Base-by-base conservation (phyloP, 2,329 filamentous ascomycete species). In the Fusarium nelsonii region DNA sequence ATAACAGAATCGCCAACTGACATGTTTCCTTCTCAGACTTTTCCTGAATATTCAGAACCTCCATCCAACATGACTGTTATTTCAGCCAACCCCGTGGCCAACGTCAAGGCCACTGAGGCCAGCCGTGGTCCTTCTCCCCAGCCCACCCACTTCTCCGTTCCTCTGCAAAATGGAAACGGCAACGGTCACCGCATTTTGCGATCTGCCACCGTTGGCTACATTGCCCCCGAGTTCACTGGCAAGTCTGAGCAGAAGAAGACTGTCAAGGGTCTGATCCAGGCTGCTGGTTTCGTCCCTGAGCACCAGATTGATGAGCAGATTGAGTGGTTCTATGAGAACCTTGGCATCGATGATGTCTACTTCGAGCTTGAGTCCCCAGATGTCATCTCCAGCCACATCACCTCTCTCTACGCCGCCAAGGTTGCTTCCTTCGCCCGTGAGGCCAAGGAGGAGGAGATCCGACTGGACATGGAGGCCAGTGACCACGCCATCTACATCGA, bases 401-500 rank as follows among this genome's bases (percentile, higher is more conserved):
- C 95, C 65, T 97, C 95, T 12, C 88, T 99, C 49, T 99, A 98
- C 78, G 96, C 96, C 55, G 96, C 95, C 78, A 98, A 98, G 84
- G 90, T 98, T 46, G 96, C 96, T 37, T 94, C 96, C 10, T 96
- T 92, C 78, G 93, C 95, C 36, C 90, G 96, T 59, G 92, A 97
- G 79, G 95, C 98, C 82, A 97, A 97, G 85, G 91, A 91, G 72
- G 88, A 98, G 75, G 94, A 98, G 82, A 97, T 99, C 74, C 90
- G 94, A 68, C 84, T 99, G 41, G 95, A 98, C 78, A 97, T 97
- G 88, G 96, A 99, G 82, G 93, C 93, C 23, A 84, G 86, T 62
- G 96, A 98, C 78, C 96, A 98, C 77, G 96, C 96, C 63, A 97
- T 98, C 77, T 99, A 98, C 83, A 98, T 99, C 73, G 96, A 99